Evolutionary conservation across 805 yeast species (phyloP), one percentile per base, ranked within the genome.

Genomic region (Lipomyces mesembrius): DNA sequence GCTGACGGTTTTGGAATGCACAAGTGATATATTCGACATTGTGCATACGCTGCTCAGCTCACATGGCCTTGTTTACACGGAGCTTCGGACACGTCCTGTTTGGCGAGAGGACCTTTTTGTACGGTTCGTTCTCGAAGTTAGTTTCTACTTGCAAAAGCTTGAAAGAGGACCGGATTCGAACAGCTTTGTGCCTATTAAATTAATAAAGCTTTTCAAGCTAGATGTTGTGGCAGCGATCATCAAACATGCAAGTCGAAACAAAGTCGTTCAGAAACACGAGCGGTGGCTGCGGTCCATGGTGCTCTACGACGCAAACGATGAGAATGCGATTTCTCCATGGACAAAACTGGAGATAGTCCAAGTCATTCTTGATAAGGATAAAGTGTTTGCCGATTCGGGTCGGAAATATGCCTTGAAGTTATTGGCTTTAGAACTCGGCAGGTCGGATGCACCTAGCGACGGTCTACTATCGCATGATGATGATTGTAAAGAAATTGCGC

Each of bases 1-100:
- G 12, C 6, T 60, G 12, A 14, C 17, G 9, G 54, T 37, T 12
- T 11, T 52, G 11, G 65, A 52, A 29, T 68, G 71, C 49, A 22
- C 59, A 2, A 34, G 35, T 17, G 69, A 60, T 9, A 62, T 63
- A 12, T 29, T 59, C 17, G 69, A 57, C 12, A 59, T 68, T n/a
- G 55, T 29, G n/a, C 9, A 20, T 5, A 56, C 35, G 46, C 22
- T 68, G 11, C 27, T 58, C 6, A 22, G n/a, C 3, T n/a, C 49
- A 9, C 20, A 25, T 2, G 32, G 52, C 2, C 57, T 62, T 6
- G 46, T 12, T 14, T 25, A 17, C 25, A 20, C 22, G 5, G 54
- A 62, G 8, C 17, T 11, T 29, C 22, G 22, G 8, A n/a, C 49
- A n/a, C 9, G 22, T 43, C 22, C 49, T 2, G 49, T 43, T 8